Evolutionary conservation across 352 stramenopile genomes (phyloP).

Genomic region (Pythium aristosporum): DNA sequence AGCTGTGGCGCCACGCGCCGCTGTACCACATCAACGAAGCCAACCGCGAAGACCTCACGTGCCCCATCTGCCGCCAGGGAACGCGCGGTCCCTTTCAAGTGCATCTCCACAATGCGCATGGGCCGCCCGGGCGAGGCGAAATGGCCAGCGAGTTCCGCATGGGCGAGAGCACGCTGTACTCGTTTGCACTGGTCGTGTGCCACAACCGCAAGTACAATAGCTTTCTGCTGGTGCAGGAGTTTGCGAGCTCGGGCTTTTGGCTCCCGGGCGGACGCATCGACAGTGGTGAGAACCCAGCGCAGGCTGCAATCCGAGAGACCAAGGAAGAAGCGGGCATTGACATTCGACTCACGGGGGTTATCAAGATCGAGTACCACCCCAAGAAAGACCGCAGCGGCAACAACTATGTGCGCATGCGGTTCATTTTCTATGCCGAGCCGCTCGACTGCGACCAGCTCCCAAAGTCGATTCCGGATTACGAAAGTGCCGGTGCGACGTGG

Average conservation of each 20-base stretch:
- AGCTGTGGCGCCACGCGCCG: constrained; percentile 82
- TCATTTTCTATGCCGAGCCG: constrained; percentile 82
- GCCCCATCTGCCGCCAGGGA: constrained; percentile 70
- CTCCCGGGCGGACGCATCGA: constrained; percentile 77
- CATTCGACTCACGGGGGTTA: constrained; percentile 69
- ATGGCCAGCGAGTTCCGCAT: constrained; percentile 84
- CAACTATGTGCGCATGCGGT: constrained; percentile 85
- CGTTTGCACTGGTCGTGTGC: constrained; percentile 83
- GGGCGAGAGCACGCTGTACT: constrained; percentile 70
- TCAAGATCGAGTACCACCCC: constrained; percentile 86
- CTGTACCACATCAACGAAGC: constrained; percentile 88
- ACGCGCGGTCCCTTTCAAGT: constrained; percentile 78
- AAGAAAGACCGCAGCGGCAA: constrained; percentile 68
- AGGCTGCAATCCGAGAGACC: constrained; percentile 83
- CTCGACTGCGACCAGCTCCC: constrained; percentile 73
- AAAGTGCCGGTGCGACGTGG: constrained; percentile 82
- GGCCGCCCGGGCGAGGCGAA: constrained; percentile 69
- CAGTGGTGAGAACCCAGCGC: constrained; percentile 67
- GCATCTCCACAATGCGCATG: constrained; percentile 84
- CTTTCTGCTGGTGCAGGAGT: constrained; percentile 86
- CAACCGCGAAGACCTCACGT: constrained; percentile 67
- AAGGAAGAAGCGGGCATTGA: constrained; percentile 85
- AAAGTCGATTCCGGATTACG: constrained; percentile 88
- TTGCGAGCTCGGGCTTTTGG: constrained; percentile 86
- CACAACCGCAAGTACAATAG: constrained; percentile 81